phyloP scores from a whole-genome alignment of 495 filamentous ascomycete species.

The Xylaria longipes region DNA sequence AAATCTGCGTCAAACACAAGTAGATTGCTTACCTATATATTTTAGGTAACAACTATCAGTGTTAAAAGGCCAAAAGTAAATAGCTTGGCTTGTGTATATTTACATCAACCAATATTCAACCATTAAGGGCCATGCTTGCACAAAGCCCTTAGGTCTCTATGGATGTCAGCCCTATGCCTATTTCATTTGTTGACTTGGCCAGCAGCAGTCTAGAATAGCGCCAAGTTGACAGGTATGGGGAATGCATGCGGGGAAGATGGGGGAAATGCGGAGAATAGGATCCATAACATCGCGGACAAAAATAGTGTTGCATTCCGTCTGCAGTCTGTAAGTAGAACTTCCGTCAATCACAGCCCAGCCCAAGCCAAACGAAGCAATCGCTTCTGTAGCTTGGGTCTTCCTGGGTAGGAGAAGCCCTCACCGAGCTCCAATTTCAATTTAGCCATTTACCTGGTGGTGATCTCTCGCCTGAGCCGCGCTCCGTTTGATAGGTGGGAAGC shows the following conservation, averaged over 20 bases:
- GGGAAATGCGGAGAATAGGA: constrained; percentile 21
- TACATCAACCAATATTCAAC: neutral
- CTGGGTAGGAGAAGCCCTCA: neutral
- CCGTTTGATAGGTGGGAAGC: constrained; percentile 22
- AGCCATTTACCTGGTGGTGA: neutral
- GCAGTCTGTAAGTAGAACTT: too few relatives aligned
- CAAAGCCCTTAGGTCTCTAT: neutral
- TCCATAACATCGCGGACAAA: constrained; percentile 11
- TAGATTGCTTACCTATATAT: too few relatives aligned
- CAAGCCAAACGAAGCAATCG: neutral
- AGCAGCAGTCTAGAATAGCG: neutral
- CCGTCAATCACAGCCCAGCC: constrained; percentile 20
- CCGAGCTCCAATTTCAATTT: constrained; percentile 11
- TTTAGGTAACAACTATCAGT: too few relatives aligned
- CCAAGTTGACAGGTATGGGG: neutral
- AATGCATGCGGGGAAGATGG: constrained; percentile 5
- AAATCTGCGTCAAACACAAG: too few relatives aligned
- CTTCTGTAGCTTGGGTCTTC: neutral
- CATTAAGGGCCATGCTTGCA: neutral
- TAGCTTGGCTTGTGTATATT: neutral
- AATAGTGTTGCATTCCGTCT: neutral
- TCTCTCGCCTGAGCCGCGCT: neutral
- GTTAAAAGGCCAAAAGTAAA: too few relatives aligned
- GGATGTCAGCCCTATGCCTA: neutral
- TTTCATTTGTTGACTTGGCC: constrained; percentile 1